Base-by-base conservation (phyloP, 2,329 filamentous ascomycete species). In the Fusarium caatingaense region DNA sequence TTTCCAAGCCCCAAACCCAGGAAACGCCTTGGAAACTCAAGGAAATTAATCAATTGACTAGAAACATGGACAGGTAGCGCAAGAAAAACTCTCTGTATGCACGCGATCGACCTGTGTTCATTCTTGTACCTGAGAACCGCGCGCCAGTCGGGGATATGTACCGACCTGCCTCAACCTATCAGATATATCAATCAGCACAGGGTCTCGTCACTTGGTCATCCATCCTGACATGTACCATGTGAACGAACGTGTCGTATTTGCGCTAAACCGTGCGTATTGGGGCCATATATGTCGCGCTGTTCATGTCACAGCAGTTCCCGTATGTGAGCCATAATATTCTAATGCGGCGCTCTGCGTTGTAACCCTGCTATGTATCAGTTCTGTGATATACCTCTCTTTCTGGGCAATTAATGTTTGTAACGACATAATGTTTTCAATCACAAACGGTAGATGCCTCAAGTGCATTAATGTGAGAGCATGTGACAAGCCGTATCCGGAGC, bases 401-500 rank as follows among this genome's bases (percentile, higher is more conserved):
- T 21, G 20, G 20, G 32, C 37, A 20, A 54, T 44, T 55, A 18
- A 15, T 47, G 25, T 21, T 41, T 51, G 25, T 9, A 28, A 51
- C 15, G 40, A 13, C 45, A 44, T 10, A 25, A 23, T 54, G 42
- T 54, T 23, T 54, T 40, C 21, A 28, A 34, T 60, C n/a, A 25
- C 32, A n/a, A 34, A n/a, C 21, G 21, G 25, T 10, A 28, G n/a
- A 28, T 42, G 11, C 42, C 42, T 42, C n/a, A 37, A 32, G n/a
- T 58, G 69, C 61, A 67, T 67, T 42, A 20, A 62, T 46, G 69
- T 13, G 46, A 46, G 60, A 50, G 53, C 69, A 72, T 68, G 69
- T 65, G 69, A 70, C 60, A 12, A 56, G 27, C 27, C 11, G 15
- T 50, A 28, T 12, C 12, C 27, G 50, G 23, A 49, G 21, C 23